Percentiles rank a stretch among this genome's conserved stretches.
Conservation (phyloP, 768 basidiomycete genomes). For the Podaxis sp. region DNA sequence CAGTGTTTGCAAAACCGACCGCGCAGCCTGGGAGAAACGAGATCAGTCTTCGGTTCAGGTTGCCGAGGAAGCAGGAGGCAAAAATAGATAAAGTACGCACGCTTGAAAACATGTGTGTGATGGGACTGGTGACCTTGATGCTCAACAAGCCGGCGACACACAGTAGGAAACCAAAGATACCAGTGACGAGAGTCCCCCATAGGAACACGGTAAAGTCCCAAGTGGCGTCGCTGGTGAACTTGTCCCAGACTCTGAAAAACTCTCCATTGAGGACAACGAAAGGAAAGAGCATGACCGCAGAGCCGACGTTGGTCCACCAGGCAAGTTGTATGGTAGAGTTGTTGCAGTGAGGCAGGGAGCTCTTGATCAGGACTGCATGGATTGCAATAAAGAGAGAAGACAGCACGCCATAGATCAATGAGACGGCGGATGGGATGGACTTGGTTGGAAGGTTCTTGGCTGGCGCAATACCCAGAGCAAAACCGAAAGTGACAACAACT, state of each 20-base stretch:
- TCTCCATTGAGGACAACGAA: constrained; percentile 63
- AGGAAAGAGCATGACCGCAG: constrained; percentile 62
- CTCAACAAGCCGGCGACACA: constrained; percentile 78
- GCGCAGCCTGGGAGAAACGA: constrained; percentile 55
- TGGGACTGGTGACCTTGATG: constrained; percentile 80
- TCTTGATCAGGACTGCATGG: constrained; percentile 76
- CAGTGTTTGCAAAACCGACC: constrained; percentile 82
- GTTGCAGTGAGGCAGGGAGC: constrained; percentile 63
- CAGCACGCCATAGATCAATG: constrained; percentile 67
- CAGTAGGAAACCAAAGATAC: constrained; percentile 79
- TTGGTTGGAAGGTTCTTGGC: constrained; percentile 40
- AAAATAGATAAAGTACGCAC: constrained; percentile 40
- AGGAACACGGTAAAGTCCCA: constrained; percentile 58
- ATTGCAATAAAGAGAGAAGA: constrained; percentile 76
- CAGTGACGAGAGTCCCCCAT: constrained; percentile 69
- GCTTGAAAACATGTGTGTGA: constrained; percentile 85
- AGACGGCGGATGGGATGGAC: constrained; percentile 50
- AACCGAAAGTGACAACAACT: constrained; percentile 67
- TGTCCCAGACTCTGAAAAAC: constrained; percentile 36
- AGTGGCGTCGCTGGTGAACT: constrained; percentile 31
- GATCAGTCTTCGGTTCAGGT: constrained; percentile 6
- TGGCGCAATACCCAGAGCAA: constrained; percentile 74
- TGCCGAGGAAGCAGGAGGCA: neutral
- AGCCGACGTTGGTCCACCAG: constrained; percentile 78
- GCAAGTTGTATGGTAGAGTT: constrained; percentile 74